phyloP scores from a whole-genome alignment of 768 basidiomycete species.

The Dioszegia hungarica region DNA sequence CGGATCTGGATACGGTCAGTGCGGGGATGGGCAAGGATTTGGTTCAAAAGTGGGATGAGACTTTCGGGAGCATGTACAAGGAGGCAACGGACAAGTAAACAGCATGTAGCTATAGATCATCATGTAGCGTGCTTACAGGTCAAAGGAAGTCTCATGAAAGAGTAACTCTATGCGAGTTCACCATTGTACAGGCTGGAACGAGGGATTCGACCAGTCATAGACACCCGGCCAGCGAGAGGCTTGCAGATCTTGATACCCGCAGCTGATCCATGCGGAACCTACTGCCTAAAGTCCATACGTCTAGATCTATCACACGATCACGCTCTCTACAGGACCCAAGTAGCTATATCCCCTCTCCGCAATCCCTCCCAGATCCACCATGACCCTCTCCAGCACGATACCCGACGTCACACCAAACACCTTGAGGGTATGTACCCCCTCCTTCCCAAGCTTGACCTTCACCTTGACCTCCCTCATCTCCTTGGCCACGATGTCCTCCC shows the following conservation, averaged over 20 bases:
- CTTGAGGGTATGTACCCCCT: conserved; percentile 26
- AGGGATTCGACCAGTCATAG: no score
- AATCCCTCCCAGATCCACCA: conserved; percentile 33
- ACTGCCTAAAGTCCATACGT: no score
- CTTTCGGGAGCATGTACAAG: conserved; percentile 21
- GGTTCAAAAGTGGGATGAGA: conserved; percentile 19
- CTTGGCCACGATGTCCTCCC: conserved; percentile 34
- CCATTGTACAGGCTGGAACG: no score
- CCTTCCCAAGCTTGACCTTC: not conserved
- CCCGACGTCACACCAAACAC: conserved; percentile 38
- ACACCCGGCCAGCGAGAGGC: no score
- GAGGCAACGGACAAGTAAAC: conserved; percentile 8
- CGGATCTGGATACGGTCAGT: conserved; percentile 18
- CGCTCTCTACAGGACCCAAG: conserved; percentile 34
- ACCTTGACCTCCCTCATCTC: conserved; percentile 34
- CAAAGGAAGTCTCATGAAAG: no score
- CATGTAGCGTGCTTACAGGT: no score
- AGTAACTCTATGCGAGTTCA: no score
- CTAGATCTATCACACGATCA: conserved; percentile 4
- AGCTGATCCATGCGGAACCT: no score
- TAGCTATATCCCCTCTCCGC: conserved; percentile 23
- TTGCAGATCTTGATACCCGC: no score
- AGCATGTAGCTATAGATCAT: not conserved
- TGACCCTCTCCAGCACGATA: conserved; percentile 33
- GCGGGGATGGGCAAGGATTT: conserved; percentile 19